A percentile compares a stretch with the other conserved stretches of the same genome.
Evolutionary conservation across 345 rosid species (phyloP).

Genomic region (Eucalyptus paniculata): DNA sequence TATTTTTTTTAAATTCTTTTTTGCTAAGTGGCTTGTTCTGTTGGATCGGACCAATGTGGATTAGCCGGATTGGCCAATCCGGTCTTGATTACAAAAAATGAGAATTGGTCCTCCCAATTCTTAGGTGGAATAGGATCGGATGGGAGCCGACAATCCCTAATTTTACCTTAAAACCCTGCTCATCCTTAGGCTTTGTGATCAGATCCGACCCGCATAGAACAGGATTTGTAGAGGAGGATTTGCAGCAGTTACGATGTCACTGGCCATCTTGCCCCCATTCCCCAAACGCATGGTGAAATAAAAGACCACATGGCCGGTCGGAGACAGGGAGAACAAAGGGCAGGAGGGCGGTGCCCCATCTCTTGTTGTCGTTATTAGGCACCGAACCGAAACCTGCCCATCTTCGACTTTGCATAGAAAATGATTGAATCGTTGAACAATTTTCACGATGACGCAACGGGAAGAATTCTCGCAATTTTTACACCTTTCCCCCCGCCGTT

Average conservation of each 20-base stretch:
- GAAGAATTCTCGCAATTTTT: not conserved
- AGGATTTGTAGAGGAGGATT: not conserved
- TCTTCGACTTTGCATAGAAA: not conserved
- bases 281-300: not conserved
- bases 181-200: not conserved
- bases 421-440: not conserved
- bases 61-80: rapidly evolving
- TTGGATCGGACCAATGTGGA: too few species aligned
- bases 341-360: not conserved
- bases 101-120: rapidly evolving
- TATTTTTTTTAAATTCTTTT: too few species aligned
- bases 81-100: too few species aligned
- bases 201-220: not conserved
- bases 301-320: not conserved
- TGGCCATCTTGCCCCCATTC: not conserved
- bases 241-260: not conserved
- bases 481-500: not conserved
- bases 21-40: too few species aligned
- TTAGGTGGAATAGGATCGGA: too few species aligned
- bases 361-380: not conserved
- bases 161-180: not conserved
- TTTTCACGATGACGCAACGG: not conserved
- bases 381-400: not conserved
- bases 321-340: not conserved
- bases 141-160: not conserved